phyloP scores from a whole-genome alignment of 2,329 filamentous ascomycete species.

The Colletotrichum sojae region DNA sequence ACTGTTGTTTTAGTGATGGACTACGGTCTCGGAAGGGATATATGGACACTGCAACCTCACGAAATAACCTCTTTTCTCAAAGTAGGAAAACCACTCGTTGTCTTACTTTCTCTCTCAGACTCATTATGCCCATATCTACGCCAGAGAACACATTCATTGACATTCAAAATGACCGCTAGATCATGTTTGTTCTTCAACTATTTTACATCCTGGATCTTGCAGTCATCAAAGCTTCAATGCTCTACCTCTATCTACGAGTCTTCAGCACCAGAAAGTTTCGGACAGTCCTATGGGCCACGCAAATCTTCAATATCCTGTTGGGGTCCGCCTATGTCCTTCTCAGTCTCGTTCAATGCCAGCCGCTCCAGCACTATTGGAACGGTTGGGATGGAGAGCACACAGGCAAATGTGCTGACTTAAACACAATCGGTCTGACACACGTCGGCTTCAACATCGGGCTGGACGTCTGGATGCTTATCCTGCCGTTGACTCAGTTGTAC shows the following conservation, averaged over 20 bases:
- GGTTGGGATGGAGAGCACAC: background rate
- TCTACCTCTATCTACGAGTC: constrained; percentile 2
- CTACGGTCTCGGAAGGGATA: constrained; percentile 10
- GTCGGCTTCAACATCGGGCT: constrained; percentile 2
- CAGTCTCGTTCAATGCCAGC: constrained; percentile 12
- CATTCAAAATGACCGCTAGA: background rate
- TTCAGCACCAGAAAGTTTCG: constrained; percentile 7
- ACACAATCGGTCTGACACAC: constrained; percentile 1
- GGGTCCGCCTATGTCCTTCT: background rate
- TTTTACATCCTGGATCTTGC: constrained; percentile 12
- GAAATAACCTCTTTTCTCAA: constrained; percentile 11
- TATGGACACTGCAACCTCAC: constrained; percentile 6
- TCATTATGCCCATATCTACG: too few species aligned
- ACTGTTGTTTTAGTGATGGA: background rate
- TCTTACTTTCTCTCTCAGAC: too few species aligned
- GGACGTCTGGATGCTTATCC: constrained; percentile 24
- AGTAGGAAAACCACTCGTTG: background rate
- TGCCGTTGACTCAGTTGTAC: constrained; percentile 7
- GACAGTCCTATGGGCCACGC: background rate
- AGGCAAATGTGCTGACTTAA: constrained; percentile 1
- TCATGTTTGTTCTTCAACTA: constrained; percentile 5
- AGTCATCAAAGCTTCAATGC: constrained; percentile 17
- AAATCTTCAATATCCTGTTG: constrained; percentile 5
- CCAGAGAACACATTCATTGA: background rate
- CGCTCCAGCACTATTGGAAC: background rate